Conservation (phyloP, 768 basidiomycete genomes). For the Trametes cingulata region DNA sequence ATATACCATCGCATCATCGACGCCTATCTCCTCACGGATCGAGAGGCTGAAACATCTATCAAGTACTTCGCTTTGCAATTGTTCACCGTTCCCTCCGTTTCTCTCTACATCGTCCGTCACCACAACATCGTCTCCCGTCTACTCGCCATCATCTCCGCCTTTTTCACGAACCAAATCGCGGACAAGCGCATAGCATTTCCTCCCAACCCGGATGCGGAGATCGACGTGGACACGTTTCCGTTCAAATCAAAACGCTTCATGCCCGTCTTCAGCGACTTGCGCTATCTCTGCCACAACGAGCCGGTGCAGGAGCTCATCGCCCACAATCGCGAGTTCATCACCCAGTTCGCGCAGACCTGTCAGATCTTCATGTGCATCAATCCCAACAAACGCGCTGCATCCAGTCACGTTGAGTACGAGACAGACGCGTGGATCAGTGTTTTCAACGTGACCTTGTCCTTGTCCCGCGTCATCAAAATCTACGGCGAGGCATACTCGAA, state of each 20-base stretch:
- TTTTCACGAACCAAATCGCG: constrained; percentile 89
- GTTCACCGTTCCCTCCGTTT: constrained; percentile 88
- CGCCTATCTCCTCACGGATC: constrained; percentile 87
- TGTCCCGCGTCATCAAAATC: constrained; percentile 85
- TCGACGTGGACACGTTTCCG: constrained; percentile 83
- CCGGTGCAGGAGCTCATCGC: constrained; percentile 82
- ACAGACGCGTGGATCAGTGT: constrained; percentile 96
- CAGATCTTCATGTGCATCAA: constrained; percentile 93
- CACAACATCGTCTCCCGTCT: constrained; percentile 76
- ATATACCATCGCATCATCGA: constrained; percentile 88
- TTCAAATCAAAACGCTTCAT: constrained; percentile 97
- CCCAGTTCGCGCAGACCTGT: constrained; percentile 74
- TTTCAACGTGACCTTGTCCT: constrained; percentile 90
- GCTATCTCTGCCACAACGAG: constrained; percentile 80
- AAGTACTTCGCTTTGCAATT: constrained; percentile 92
- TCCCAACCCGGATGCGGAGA: constrained; percentile 32
- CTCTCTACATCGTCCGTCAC: constrained; percentile 72
- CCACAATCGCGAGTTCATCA: constrained; percentile 62
- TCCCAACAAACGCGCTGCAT: constrained; percentile 80
- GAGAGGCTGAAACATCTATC: constrained; percentile 94
- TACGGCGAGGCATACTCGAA: constrained; percentile 83
- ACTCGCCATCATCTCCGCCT: constrained; percentile 81
- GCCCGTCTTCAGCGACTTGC: constrained; percentile 90
- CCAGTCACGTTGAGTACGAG: constrained; percentile 92
- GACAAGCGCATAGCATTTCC: constrained; percentile 63